Evolutionary conservation across 805 yeast genomes (phyloP).

Genomic region (Barnettozyma wickerhamii): DNA sequence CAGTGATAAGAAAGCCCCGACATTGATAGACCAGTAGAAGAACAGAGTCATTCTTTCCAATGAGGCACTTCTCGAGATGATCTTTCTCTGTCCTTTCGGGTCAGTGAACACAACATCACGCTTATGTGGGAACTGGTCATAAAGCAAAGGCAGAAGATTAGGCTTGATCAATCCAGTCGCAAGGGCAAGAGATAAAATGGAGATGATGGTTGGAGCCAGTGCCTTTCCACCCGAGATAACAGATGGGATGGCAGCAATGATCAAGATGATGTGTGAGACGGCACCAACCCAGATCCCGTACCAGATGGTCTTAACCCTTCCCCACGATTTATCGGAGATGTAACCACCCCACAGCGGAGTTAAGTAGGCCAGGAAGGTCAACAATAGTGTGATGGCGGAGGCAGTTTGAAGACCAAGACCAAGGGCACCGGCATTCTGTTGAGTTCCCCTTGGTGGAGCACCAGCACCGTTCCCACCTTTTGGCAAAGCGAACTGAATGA

Average conservation of each 20-base stretch:
- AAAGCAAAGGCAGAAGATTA: constrained; percentile 62
- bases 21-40: constrained; percentile 69
- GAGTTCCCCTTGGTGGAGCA: constrained; percentile 17
- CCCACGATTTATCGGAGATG: constrained; percentile 68
- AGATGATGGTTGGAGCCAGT: constrained; percentile 50
- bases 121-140: constrained; percentile 62
- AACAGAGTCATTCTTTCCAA: constrained; percentile 69
- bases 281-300: constrained; percentile 54
- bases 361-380: constrained; percentile 77
- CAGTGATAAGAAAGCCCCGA: constrained; percentile 68
- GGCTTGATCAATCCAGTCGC: constrained; percentile 81
- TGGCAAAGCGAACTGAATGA: constrained; percentile 54
- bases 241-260: constrained; percentile 61
- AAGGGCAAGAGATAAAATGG: constrained; percentile 51
- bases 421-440: constrained; percentile 46
- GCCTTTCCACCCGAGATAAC: constrained; percentile 43
- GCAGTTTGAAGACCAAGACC: constrained; percentile 57
- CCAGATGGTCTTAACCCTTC: constrained; percentile 64
- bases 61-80: constrained; percentile 63
- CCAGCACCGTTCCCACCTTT: constrained; percentile 33
- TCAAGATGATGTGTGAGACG: constrained; percentile 56
- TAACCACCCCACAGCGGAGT: constrained; percentile 76
- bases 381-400: constrained; percentile 65
- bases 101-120: constrained; percentile 52
- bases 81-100: constrained; percentile 59